phyloP scores from a whole-genome alignment of 176 grass and related monocot species.

The Calamus simplicifolius region DNA sequence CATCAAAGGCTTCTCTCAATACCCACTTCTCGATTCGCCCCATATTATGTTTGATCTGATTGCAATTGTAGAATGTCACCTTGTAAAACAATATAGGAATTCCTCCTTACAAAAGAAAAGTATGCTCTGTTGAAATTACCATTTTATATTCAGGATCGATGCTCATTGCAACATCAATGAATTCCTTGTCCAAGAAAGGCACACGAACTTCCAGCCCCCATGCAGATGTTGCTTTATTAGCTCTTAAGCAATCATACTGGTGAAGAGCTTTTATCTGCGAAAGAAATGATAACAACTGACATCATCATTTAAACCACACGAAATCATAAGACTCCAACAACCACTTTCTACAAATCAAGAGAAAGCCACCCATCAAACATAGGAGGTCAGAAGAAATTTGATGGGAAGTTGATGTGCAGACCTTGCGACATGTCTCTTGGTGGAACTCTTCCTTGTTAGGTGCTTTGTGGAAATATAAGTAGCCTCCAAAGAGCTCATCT shows the following conservation, averaged over 20 bases:
- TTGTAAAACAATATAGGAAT: no score
- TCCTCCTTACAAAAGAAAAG: no score
- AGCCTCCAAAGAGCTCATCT: slow-evolving; percentile 91
- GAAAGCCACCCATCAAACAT: no score
- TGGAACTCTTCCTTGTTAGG: slow-evolving; percentile 97
- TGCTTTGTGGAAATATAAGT: slow-evolving; percentile 97
- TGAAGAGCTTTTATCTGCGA: slow-evolving; percentile 70
- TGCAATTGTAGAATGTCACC: no score
- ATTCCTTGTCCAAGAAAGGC: slow-evolving; percentile 96
- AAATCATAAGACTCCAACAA: no score
- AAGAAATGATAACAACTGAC: background rate
- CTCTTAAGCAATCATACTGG: slow-evolving; percentile 90
- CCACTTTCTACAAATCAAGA: no score
- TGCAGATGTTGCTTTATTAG: slow-evolving; percentile 85
- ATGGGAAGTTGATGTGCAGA: background rate
- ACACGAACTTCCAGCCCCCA: slow-evolving; percentile 95
- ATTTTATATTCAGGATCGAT: slow-evolving; percentile 95
- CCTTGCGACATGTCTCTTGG: slow-evolving; percentile 91
- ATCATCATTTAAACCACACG: background rate
- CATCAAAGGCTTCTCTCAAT: slow-evolving; percentile 84
- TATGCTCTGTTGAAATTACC: slow-evolving; percentile 21
- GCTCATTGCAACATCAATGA: slow-evolving; percentile 78
- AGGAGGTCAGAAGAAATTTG: no score
- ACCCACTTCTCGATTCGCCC: slow-evolving; percentile 93
- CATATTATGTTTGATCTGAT: slow-evolving; percentile 50